Conservation (phyloP, 2,329 filamentous ascomycete genomes). For the Talaromyces sp. region DNA sequence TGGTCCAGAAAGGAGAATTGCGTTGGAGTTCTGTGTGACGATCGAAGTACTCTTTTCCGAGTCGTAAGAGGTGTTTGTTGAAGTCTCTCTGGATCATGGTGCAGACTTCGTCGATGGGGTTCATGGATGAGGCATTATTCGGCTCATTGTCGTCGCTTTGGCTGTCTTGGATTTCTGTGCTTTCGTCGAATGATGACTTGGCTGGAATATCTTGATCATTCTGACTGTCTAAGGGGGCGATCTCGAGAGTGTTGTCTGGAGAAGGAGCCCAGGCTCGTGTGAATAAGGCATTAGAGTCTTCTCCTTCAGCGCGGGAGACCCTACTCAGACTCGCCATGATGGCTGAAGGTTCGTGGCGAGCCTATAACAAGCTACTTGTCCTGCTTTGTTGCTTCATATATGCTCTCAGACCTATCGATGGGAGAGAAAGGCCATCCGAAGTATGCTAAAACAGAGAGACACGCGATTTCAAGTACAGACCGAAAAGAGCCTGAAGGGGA, state of each 20-base stretch:
- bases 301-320: not conserved
- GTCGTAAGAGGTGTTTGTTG: not conserved
- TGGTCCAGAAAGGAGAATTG: conserved; percentile 6
- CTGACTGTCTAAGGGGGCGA: not conserved
- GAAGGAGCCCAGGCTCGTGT: not conserved
- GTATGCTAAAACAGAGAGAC: not conserved
- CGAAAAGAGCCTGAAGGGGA: not conserved
- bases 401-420: not conserved
- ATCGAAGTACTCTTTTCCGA: not conserved
- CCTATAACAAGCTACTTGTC: not conserved
- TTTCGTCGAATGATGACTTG: not conserved
- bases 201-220: not conserved
- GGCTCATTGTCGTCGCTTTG: not conserved
- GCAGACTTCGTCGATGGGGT: not conserved
- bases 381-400: not conserved
- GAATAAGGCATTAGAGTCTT: not conserved
- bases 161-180: not conserved
- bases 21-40: not conserved
- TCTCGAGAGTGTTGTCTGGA: not conserved
- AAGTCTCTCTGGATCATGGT: not conserved
- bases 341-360: not conserved
- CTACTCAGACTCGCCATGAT: not conserved
- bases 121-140: not conserved
- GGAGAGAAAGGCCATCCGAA: not conserved
- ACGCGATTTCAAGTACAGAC: not conserved